phyloP scores from a whole-genome alignment of 805 yeast genomes.

The Torulaspora indica region DNA sequence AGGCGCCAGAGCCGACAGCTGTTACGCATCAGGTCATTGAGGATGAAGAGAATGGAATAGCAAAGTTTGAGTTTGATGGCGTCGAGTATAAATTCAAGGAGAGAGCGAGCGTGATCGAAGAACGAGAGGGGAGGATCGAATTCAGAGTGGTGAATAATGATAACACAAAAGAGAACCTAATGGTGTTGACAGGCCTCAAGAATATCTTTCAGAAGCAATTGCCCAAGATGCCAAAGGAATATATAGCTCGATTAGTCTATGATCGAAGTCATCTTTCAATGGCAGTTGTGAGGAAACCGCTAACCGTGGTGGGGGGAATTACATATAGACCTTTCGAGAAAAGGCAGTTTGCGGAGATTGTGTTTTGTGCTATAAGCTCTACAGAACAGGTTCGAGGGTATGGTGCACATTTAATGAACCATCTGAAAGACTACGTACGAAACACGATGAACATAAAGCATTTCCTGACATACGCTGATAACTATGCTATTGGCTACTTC shows the following conservation, averaged over 20 bases:
- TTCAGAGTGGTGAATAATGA: conserved; percentile 96
- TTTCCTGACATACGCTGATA: conserved; percentile 94
- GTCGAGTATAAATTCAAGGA: conserved; percentile 78
- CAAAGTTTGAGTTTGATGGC: conserved; percentile 57
- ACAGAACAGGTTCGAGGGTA: conserved; percentile 98
- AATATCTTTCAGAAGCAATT: conserved; percentile 95
- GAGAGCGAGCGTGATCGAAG: conserved; percentile 91
- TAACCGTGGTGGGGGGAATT: conserved; percentile 96
- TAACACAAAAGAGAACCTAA: conserved; percentile 76
- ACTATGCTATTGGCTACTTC: conserved; percentile 97
- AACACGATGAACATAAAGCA: conserved; percentile 81
- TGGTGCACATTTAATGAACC: conserved; percentile 98
- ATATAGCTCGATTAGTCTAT: conserved; percentile 88
- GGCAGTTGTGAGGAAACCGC: conserved; percentile 90
- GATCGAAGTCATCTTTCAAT: conserved; percentile 92
- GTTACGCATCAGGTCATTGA: conserved; percentile 26
- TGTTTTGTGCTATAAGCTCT: conserved; percentile 94
- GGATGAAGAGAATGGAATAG: conserved; percentile 37
- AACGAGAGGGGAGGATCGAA: conserved; percentile 86
- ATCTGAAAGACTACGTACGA: conserved; percentile 89
- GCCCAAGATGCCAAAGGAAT: conserved; percentile 98
- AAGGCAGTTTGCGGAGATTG: conserved; percentile 94
- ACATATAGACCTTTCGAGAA: conserved; percentile 92
- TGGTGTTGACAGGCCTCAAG: conserved; percentile 90
- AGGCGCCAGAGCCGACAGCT: conserved; percentile 16